Evolutionary conservation across 1,284 basidiomycete genomes (phyloP), one percentile per base, ranked within the genome.

Genomic region (Ustilago esculenta): DNA sequence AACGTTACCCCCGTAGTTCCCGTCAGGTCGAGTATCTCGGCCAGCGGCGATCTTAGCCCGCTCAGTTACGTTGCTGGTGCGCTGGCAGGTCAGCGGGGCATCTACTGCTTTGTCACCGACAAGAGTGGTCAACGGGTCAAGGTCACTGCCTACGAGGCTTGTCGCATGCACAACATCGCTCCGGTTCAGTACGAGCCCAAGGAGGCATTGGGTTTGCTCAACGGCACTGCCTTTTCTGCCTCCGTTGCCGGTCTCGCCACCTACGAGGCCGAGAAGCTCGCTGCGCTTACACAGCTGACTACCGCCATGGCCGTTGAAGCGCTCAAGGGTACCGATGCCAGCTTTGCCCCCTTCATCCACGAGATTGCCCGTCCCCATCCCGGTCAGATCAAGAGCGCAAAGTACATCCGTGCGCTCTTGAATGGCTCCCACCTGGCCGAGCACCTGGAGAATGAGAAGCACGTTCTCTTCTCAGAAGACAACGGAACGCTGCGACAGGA

Each of bases 231-330:
- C 1, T 92, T 93, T 82, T 90, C 90, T 30, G 84, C 84, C 2
- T 82, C 83, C 23, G 82, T 83, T 12, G 84, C 83, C 34, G 81
- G 82, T 23, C 75, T 85, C n/a, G 86, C 85, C 7, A 83, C 91
- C 30, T 87, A 89, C 76, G 90, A 92, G 53, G 88, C 90, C 5
- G 86, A 88, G 34, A 88, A 90, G 68, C 84, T 93, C 25, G 87
- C 87, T 3, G 81, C 91, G 24, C 85, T 93, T 21, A 86, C 89
- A 10, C 87, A 92, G 84, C 87, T 90, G 8, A 87, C 88, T 73
- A 94, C 92, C 0, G 91, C 92, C 1, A 87, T 94, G 86, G 90
- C 91, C 15, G 88, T 89, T 11, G 92, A 94, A 78, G 92, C 74
- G 17, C 64, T 74, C 47, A 66, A 72, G 33, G 74, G 74, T 15